Evolutionary conservation across 1,284 basidiomycete species (phyloP).

Genomic region (Puccinia polysora): DNA sequence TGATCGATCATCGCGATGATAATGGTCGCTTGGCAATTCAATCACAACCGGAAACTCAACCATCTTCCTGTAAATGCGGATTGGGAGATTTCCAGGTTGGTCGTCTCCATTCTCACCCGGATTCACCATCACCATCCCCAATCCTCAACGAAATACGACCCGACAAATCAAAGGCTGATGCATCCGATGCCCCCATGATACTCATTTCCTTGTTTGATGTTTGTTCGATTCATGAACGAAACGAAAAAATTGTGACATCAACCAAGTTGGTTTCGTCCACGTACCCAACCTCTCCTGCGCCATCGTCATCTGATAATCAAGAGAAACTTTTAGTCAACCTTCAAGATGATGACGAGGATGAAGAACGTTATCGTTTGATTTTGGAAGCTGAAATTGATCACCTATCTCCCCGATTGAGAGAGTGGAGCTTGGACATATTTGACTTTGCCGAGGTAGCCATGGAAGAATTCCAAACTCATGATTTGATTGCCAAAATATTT

Average conservation of each 20-base stretch:
- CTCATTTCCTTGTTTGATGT: background rate
- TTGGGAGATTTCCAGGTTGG: constrained; percentile 4
- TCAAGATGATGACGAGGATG: background rate
- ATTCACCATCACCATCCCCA: background rate
- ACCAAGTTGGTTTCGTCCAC: too few relatives aligned
- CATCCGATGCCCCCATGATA: background rate
- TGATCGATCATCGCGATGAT: background rate
- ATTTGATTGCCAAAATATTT: constrained; percentile 49
- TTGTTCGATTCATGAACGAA: too few relatives aligned
- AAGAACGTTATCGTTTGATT: constrained; percentile 6
- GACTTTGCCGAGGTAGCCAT: constrained; percentile 45
- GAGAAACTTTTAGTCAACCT: constrained; percentile 20
- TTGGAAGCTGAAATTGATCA: constrained; percentile 21
- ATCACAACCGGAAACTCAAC: background rate
- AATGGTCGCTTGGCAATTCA: background rate
- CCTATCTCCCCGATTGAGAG: constrained; percentile 11
- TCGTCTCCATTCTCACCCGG: background rate
- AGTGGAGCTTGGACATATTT: constrained; percentile 43
- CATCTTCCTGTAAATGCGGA: constrained; percentile 15
- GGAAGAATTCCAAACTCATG: constrained; percentile 48
- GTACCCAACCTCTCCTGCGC: background rate
- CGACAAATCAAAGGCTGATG: too few relatives aligned
- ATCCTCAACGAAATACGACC: too few relatives aligned
- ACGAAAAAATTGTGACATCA: too few relatives aligned
- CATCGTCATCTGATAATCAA: background rate